phyloP scores from a whole-genome alignment of 1,284 basidiomycete genomes.

The Leccinum griseonigrum region DNA sequence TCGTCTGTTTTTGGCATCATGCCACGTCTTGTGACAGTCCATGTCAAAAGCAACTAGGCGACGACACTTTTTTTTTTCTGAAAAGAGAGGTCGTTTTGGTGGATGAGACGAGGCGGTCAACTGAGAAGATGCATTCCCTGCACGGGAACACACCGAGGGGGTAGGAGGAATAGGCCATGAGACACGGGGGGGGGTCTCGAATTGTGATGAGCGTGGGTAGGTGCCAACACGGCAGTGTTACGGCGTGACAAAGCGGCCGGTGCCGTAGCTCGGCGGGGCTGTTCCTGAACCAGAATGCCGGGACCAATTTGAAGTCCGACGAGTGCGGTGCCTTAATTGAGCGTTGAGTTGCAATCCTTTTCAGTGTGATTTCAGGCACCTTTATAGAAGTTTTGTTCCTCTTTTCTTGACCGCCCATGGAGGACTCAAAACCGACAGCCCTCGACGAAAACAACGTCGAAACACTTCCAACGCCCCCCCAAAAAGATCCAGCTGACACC shows the following conservation, averaged over 20 bases:
- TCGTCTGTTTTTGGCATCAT: background rate
- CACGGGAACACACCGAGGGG: background rate
- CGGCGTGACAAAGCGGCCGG: conserved; percentile 28
- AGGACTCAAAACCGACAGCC: conserved; percentile 34
- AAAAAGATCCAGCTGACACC: conserved; percentile 8
- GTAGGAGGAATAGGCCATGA: background rate
- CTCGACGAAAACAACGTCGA: conserved; percentile 24
- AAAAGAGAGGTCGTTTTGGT: background rate
- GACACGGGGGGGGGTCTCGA: conserved; percentile 19
- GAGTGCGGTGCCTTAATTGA: conserved; percentile 35
- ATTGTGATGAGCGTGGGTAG: conserved; percentile 19
- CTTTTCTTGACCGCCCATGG: conserved; percentile 33
- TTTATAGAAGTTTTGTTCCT: conserved; percentile 32
- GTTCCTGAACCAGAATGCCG: conserved; percentile 31
- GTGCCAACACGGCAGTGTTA: conserved; percentile 17
- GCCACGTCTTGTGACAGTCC: background rate
- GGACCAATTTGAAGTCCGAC: conserved; percentile 29
- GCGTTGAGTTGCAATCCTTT: conserved; percentile 28
- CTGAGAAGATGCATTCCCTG: background rate
- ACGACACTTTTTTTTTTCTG: background rate
- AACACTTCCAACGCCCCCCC: conserved; percentile 7
- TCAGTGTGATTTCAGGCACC: conserved; percentile 36
- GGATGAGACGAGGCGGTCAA: background rate
- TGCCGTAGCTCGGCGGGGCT: conserved; percentile 35
- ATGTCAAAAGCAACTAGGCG: background rate